Base-by-base conservation (phyloP, 352 stramenopile genomes). In the Phytophthora ramorum region DNA sequence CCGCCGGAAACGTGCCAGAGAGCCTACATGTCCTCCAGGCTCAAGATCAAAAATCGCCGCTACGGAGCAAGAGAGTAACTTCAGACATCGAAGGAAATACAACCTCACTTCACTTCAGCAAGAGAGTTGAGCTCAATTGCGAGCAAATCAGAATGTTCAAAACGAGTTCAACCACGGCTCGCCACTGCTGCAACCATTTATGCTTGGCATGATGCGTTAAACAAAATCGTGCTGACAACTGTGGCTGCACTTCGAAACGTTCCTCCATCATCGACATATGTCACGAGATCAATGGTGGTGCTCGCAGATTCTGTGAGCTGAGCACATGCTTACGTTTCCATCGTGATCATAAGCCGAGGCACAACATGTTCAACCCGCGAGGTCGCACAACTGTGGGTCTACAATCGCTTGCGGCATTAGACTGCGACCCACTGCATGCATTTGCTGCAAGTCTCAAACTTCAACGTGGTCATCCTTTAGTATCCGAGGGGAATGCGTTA, bases 1-100 rank as follows among this genome's bases (percentile, higher is more conserved):
- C 38, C 47, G 24, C 47, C 48, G 30, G 32, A 45, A 56, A 54
- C 28, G 34, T 40, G 4, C 34, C 22, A 24, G 22, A 24, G 22
- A 24, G 22, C 22, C 22, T 24, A 3, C 22, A 24, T 24, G 22
- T 24, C 22, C 22, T 24, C 22, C 22, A 24, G n/a, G n/a, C n/a
- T n/a, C n/a, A n/a, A 28, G 24, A 28, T 28, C 24, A 2, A 28
- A 28, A 4, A 28, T 28, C 24, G 32, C 8, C 32, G 8, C 32
- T 14, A 37, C 32, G 32, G n/a, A n/a, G n/a, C n/a, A n/a, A n/a
- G n/a, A n/a, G n/a, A n/a, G n/a, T n/a, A n/a, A n/a, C n/a, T n/a
- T n/a, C n/a, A n/a, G n/a, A n/a, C n/a, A n/a, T n/a, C n/a, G n/a
- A n/a, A n/a, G n/a, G n/a, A n/a, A n/a, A n/a, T n/a, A n/a, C n/a